These are phyloP conservation scores for Sporothrix inflata DNA, from an alignment of 2,329 filamentous ascomycete genomes.

Conservation along the genomic window DNA sequence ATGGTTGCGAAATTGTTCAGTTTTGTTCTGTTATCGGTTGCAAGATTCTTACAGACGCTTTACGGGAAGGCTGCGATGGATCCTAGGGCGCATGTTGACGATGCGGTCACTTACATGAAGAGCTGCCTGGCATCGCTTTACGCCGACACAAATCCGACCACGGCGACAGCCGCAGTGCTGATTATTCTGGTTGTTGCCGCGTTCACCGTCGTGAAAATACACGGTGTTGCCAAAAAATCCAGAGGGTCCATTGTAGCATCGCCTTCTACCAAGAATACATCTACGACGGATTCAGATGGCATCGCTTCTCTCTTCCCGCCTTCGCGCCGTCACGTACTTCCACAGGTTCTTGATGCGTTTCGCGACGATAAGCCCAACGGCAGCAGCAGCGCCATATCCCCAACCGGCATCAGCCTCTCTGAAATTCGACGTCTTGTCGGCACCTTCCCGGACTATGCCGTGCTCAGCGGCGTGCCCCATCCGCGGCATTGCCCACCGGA, in stretches of 20 bases:
- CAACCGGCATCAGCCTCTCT: constrained; percentile 68
- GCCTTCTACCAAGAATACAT: neutral
- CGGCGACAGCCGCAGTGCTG: neutral
- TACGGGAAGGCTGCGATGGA: neutral
- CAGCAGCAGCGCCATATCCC: constrained; percentile 30
- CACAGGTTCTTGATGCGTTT: neutral
- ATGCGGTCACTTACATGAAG: neutral
- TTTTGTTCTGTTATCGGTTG: neutral
- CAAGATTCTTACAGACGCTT: too few relatives aligned
- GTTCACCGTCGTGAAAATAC: neutral
- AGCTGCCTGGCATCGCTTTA: too few relatives aligned
- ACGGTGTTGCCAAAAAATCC: neutral
- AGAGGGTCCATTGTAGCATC: neutral
- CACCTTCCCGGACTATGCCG: constrained; percentile 78
- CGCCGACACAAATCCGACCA: neutral
- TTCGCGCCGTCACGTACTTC: neutral
- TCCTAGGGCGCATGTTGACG: neutral
- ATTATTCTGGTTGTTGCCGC: neutral
- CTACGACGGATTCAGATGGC: neutral
- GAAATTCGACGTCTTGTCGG: constrained; percentile 70
- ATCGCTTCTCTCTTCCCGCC: neutral
- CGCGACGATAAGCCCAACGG: neutral
- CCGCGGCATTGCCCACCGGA: constrained; percentile 61
- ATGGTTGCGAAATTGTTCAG: neutral
- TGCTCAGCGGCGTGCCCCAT: constrained; percentile 72